A percentile compares a stretch with the other conserved stretches of the same genome.
Evolutionary conservation across 768 basidiomycete species (phyloP).

Genomic region (Porphyrellus cyaneotinctus): DNA sequence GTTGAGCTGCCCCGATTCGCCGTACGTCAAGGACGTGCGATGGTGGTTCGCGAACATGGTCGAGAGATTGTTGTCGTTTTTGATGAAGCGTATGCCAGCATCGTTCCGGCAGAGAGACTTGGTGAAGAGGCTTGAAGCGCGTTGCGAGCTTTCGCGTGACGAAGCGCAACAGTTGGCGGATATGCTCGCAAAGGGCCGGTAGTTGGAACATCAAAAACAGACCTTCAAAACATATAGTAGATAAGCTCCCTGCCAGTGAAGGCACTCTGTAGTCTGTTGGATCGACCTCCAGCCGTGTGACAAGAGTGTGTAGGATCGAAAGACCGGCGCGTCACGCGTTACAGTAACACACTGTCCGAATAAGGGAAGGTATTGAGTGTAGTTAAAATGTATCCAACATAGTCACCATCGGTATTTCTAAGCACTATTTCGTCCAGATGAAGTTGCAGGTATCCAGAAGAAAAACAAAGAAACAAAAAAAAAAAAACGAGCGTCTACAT

Average conservation of each 20-base stretch:
- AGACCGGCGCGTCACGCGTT: too few species aligned
- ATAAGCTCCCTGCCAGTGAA: background rate
- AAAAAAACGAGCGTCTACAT: background rate
- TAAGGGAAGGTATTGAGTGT: too few species aligned
- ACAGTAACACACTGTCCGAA: too few species aligned
- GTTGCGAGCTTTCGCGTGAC: background rate
- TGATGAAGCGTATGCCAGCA: background rate
- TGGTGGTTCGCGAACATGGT: background rate
- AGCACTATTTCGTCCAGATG: background rate
- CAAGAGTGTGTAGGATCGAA: too few species aligned
- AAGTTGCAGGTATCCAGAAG: background rate
- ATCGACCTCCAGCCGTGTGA: too few species aligned
- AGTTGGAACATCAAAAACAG: background rate
- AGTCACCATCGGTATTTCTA: too few species aligned
- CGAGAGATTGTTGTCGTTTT: background rate
- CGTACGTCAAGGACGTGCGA: conserved; percentile 2
- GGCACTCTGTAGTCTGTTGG: too few species aligned
- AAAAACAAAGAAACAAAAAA: background rate
- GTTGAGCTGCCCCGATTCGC: background rate
- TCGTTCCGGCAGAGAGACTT: background rate
- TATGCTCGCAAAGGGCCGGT: background rate
- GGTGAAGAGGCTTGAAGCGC: background rate
- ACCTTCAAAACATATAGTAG: background rate
- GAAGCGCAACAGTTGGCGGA: conserved; percentile 1
- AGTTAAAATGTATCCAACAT: too few species aligned